Percentiles rank a stretch among this genome's conserved stretches.
Conservation (phyloP, 108 stramenopile genomes). For the Cyclotella choctawhatcheeana region DNA sequence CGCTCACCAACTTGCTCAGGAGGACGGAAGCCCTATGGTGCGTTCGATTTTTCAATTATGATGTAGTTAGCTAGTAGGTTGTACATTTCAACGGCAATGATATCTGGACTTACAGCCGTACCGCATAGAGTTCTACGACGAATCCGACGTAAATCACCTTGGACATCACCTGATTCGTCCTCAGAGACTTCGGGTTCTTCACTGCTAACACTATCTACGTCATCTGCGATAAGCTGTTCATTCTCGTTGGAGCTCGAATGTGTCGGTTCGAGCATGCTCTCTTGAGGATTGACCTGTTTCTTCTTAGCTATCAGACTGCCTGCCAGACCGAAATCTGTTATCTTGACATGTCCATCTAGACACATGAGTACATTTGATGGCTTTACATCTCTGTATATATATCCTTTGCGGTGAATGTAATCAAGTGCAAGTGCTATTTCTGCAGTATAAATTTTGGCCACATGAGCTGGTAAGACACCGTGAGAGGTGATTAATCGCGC, state of each 20-base stretch:
- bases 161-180: conserved; percentile 4
- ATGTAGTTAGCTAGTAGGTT: too few species aligned
- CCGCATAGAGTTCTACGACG: conserved; percentile 43
- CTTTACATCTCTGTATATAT: conserved; percentile 50
- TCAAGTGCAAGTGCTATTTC: conserved; percentile 51
- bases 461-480: background rate
- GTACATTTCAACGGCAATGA: too few species aligned
- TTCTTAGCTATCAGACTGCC: conserved; percentile 23
- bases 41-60: too few species aligned
- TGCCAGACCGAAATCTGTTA: conserved; percentile 57
- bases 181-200: conserved; percentile 16
- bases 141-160: conserved; percentile 18
- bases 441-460: conserved; percentile 36
- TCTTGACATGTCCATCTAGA: conserved; percentile 15
- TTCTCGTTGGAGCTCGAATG: background rate
- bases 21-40: conserved; percentile 44
- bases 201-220: conserved; percentile 7
- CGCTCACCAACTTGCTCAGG: conserved; percentile 47
- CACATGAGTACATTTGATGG: conserved; percentile 52
- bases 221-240: background rate
- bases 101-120: too few species aligned
- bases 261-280: conserved; percentile 1
- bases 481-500: conserved; percentile 25
- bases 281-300: conserved; percentile 14
- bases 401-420: conserved; percentile 39